These are phyloP conservation scores for Amyloporia xantha DNA, from an alignment of 768 basidiomycete genomes.

Conservation along the genomic window DNA sequence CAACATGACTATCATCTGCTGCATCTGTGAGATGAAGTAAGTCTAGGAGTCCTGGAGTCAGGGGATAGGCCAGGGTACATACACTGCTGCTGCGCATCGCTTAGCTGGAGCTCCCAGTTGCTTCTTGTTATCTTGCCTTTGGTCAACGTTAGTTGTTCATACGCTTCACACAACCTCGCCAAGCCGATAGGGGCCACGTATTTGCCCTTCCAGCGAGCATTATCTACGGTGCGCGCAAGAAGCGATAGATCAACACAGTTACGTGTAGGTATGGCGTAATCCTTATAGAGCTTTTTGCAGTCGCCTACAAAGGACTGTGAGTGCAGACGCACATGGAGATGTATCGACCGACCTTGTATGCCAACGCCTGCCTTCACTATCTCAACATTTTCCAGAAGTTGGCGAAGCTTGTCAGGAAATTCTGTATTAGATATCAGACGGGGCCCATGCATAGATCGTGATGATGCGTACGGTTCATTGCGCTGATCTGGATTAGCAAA, in stretches of 20 bases:
- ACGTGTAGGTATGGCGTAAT: constrained; percentile 33
- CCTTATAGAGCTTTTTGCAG: constrained; percentile 53
- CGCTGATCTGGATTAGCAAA: constrained; percentile 57
- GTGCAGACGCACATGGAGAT: background rate
- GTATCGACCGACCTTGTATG: constrained; percentile 48
- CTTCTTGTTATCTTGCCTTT: constrained; percentile 61
- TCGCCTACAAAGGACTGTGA: constrained; percentile 41
- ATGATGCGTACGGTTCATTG: no score
- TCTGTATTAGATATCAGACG: no score
- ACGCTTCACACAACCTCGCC: constrained; percentile 56
- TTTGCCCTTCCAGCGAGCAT: constrained; percentile 64
- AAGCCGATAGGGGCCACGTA: constrained; percentile 58
- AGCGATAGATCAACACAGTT: constrained; percentile 65
- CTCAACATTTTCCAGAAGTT: constrained; percentile 45
- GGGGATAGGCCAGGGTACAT: no score
- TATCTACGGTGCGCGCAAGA: constrained; percentile 65
- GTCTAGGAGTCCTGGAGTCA: constrained; percentile 4
- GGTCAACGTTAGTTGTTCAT: constrained; percentile 41
- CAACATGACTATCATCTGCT: constrained; percentile 65
- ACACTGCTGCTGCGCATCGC: constrained; percentile 52
- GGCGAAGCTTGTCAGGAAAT: constrained; percentile 32
- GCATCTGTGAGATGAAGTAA: constrained; percentile 49
- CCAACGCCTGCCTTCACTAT: constrained; percentile 66
- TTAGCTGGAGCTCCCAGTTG: constrained; percentile 60
- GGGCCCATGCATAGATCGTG: no score